Evolutionary conservation across 192 early-diverging fungal species (phyloP).

Genomic region (Cladochytrium replicatum): DNA sequence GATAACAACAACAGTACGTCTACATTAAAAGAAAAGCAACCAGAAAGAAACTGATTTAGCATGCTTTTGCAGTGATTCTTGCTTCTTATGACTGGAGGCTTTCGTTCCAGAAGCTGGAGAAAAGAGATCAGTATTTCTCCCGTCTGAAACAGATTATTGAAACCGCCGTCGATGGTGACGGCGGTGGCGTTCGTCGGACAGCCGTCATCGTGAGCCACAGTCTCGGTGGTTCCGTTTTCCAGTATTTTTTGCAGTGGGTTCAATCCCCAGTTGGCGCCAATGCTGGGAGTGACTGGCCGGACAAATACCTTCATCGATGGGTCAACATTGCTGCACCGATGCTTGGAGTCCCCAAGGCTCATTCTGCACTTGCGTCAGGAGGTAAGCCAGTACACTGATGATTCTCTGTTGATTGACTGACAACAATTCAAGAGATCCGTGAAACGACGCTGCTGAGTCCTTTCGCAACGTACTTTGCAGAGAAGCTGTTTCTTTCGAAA

Average conservation of each 20-base stretch:
- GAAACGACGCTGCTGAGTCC: constrained; percentile 74
- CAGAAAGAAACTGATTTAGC: background rate
- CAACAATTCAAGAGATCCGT: too few relatives aligned
- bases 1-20: constrained; percentile 71
- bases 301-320: constrained; percentile 65
- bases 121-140: constrained; percentile 73
- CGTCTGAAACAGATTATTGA: constrained; percentile 66
- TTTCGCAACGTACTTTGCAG: constrained; percentile 68
- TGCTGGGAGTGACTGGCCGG: constrained; percentile 63
- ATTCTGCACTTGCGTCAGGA: constrained; percentile 59
- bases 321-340: constrained; percentile 81
- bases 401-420: constrained; percentile 21
- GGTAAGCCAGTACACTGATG: background rate
- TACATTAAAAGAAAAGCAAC: background rate
- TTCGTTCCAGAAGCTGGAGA: constrained; percentile 64
- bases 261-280: constrained; percentile 54
- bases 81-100: constrained; percentile 88
- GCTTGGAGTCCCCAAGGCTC: constrained; percentile 75
- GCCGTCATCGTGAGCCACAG: constrained; percentile 53
- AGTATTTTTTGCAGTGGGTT: constrained; percentile 85
- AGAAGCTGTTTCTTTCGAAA: constrained; percentile 72
- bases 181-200: constrained; percentile 45
- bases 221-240: constrained; percentile 60
- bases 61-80: constrained; percentile 44
- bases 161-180: constrained; percentile 29